phyloP scores from a whole-genome alignment of 1,139 yeast genomes.

The Kluyveromyces sp. region DNA sequence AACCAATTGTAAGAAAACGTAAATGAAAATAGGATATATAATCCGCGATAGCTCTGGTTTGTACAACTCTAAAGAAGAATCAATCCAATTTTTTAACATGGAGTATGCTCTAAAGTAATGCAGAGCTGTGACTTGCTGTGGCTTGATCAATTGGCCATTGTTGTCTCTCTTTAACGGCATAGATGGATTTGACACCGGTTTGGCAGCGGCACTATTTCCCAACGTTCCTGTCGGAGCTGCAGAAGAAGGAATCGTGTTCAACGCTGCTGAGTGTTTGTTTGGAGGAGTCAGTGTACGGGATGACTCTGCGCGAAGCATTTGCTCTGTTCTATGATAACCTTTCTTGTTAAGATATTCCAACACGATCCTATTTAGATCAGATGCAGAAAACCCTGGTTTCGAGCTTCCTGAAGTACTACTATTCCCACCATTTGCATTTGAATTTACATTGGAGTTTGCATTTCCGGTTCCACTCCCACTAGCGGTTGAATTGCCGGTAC shows the following conservation, averaged over 20 bases:
- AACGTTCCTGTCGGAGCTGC: constrained; percentile 6
- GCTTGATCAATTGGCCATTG: constrained; percentile 33
- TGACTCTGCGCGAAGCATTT: constrained; percentile 84
- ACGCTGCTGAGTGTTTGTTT: constrained; percentile 28
- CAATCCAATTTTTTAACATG: constrained; percentile 81
- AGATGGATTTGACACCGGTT: constrained; percentile 35
- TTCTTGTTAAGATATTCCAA: constrained; percentile 86
- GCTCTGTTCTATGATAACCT: constrained; percentile 91
- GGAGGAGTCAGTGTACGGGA: constrained; percentile 61
- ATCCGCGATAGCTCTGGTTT: constrained; percentile 80
- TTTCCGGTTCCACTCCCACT: background rate
- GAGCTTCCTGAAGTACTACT: constrained; percentile 4
- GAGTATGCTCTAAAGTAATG: constrained; percentile 71
- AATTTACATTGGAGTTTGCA: background rate
- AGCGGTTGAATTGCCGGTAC: background rate
- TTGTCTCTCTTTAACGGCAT: constrained; percentile 33
- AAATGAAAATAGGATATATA: constrained; percentile 84
- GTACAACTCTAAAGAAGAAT: constrained; percentile 83
- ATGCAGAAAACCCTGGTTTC: constrained; percentile 43
- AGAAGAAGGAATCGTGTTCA: constrained; percentile 25
- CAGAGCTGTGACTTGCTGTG: constrained; percentile 47
- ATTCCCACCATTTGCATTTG: constrained; percentile 2
- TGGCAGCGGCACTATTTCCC: constrained; percentile 12
- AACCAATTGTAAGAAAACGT: constrained; percentile 74
- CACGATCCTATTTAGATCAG: constrained; percentile 83